A percentile compares a stretch with the other conserved stretches of the same genome.
phyloP scores from a whole-genome alignment of 495 filamentous ascomycete genomes.

The Annulohypoxylon moriforme region DNA sequence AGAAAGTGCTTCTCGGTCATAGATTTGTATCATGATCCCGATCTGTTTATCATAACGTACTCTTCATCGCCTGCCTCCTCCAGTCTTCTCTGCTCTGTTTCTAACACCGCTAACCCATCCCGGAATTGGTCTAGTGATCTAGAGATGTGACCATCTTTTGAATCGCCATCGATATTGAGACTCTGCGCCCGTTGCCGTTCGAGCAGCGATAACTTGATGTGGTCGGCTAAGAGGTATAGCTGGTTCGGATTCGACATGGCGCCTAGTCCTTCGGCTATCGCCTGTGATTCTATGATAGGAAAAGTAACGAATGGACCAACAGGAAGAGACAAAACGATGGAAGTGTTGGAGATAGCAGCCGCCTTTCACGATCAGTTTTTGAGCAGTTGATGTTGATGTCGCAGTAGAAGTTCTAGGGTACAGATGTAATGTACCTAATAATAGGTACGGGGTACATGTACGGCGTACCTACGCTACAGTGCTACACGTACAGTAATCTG shows the following conservation, averaged over 20 bases:
- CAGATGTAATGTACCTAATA: slow-evolving; percentile 27
- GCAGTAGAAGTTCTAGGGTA: slow-evolving; percentile 6
- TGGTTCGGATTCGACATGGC: slow-evolving; percentile 69
- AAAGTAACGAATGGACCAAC: slow-evolving; percentile 8
- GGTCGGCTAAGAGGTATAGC: slow-evolving; percentile 79
- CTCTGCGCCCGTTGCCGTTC: slow-evolving; percentile 92
- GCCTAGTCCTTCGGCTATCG: slow-evolving; percentile 13
- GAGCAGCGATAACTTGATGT: slow-evolving; percentile 81
- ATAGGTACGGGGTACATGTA: slow-evolving; percentile 29
- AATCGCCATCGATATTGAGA: slow-evolving; percentile 80
- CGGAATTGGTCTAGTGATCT: slow-evolving; percentile 86
- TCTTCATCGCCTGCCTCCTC: slow-evolving; percentile 69
- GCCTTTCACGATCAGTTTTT: slow-evolving; percentile 8
- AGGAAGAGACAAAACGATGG: not conserved
- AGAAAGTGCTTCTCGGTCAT: not conserved
- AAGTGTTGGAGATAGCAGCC: not conserved
- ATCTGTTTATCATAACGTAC: slow-evolving; percentile 48
- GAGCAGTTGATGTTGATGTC: slow-evolving; percentile 15
- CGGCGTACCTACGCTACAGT: too few species aligned
- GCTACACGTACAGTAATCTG: slow-evolving; percentile 27
- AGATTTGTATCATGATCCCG: slow-evolving; percentile 17
- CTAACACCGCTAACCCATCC: slow-evolving; percentile 81
- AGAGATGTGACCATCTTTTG: slow-evolving; percentile 90
- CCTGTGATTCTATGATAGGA: slow-evolving; percentile 5
- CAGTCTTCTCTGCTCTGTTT: slow-evolving; percentile 71